Evolutionary conservation across 1,284 basidiomycete genomes (phyloP), one percentile per base, ranked within the genome.

Genomic region (Thelephora terrestris): DNA sequence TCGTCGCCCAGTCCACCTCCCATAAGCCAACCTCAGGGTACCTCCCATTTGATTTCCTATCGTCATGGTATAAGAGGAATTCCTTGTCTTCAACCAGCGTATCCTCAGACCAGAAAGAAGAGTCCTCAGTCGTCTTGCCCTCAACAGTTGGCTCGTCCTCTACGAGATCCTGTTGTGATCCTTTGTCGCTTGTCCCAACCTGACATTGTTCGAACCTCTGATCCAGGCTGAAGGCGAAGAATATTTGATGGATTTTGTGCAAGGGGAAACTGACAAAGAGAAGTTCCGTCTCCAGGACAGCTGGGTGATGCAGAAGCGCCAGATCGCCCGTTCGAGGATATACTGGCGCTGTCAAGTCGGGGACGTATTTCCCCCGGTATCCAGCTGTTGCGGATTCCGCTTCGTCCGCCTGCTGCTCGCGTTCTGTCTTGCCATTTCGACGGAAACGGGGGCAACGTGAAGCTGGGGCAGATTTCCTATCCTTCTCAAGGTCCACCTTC

Each of bases 291-390:
- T 73, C 64, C 52, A 67, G 70, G 47, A 70, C 70, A 54, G 73
- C 74, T 0, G 75, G 71, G 57, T 84, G 78, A 29, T 73, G 73
- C 32, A 85, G 60, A 1, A 73, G 69, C 0, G 66, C 58, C 23
- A 85, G 61, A 54, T 84, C 80, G 9, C 82, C 83, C n/a, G 74
- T 68, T 2, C 82, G 72, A 9, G 82, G 83, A 55, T 78, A 78
- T 35, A 82, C 72, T 7, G 64, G 57, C n/a, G 66, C 55, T 27
- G 60, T 57, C 16, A 60, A 50, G 32, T 62, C 57, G 9, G 57
- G 54, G 18, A 39, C n/a, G 5, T 42, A 42, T 42, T 42, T 25
- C 4, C 39, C 39, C 9, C 18, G 39, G 25, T 42, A 42, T 9
- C 39, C 21, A 42, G 21, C n/a, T 9, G 14, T 12, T 12, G 39